Evolutionary conservation across 202 grass and related monocot species (phyloP), one percentile per base, ranked within the genome.

Genomic region (Eragrostis tef): DNA sequence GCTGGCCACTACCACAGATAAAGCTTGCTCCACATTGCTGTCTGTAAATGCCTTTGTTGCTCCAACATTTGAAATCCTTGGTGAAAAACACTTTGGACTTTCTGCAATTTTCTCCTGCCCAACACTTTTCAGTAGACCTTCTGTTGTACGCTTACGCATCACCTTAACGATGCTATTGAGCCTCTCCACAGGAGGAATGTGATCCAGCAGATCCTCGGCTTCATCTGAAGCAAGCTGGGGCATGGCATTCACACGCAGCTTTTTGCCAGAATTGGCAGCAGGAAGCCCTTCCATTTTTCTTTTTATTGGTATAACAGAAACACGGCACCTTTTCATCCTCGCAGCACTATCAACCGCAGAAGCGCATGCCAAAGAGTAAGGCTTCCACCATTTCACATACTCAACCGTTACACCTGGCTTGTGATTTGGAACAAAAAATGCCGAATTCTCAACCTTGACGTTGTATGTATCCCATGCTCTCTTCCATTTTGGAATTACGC

Each of bases 351-450:
- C 65, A 62, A 70, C 1, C 11, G n/a, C 43, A 78, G 1, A 20
- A 17, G 3, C 10, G 24, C 53, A 70, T 51, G 65, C 78, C 24
- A 48, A 63, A 13, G 53, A 53, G 22, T 87, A 87, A 52, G 78
- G 66, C 46, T 87, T 21, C 90, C 90, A 92, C 90, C 90, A 92
- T 29, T 56, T 65, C 19, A 72, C 64, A 46, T 92, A 92, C 20
- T 60, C 44, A 15, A 53, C 46, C 5, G 90, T 89, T 46, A 85
- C 63, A 52, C 11, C 62, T 8, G 82, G 75, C 41, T 71, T n/a
- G 24, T 63, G 61, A 43, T 67, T 57, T 48, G 87, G 90, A 61
- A 89, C 11, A 17, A 84, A 48, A 62, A 87, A 89, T 2, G 41
- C 39, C 26, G 57, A 52, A 61, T 50, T 85, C 17, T 36, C 43